phyloP scores from a whole-genome alignment of 2,329 filamentous ascomycete genomes.

The Chalaropsis ovoidea region DNA sequence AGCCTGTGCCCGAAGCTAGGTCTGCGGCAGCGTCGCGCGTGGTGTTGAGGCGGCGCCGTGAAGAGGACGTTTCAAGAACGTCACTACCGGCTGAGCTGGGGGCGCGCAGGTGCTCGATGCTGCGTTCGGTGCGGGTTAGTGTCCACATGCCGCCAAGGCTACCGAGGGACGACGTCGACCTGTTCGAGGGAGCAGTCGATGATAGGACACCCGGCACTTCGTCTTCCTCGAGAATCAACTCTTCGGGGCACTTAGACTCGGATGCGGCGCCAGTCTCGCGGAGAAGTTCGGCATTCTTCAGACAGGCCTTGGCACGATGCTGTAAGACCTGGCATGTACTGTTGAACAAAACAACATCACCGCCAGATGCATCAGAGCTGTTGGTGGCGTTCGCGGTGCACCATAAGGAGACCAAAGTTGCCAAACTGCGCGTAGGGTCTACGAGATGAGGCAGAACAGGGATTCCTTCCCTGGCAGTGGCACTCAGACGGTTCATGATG shows the following conservation, averaged over 20 bases:
- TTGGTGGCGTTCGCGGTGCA: slow-evolving; percentile 43
- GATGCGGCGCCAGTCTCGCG: slow-evolving; percentile 29
- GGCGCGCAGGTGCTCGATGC: slow-evolving; percentile 32
- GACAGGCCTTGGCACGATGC: slow-evolving; percentile 42
- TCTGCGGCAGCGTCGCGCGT: slow-evolving; percentile 11
- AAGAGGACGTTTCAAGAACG: slow-evolving; percentile 28
- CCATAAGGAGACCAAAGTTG: slow-evolving; percentile 74
- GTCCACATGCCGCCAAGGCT: slow-evolving; percentile 26
- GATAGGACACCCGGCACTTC: slow-evolving; percentile 27
- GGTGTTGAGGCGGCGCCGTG: slow-evolving; percentile 14
- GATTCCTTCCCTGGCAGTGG: slow-evolving; percentile 78
- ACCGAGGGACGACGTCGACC: slow-evolving; percentile 23
- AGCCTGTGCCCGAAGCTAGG: slow-evolving; percentile 24
- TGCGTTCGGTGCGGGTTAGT: slow-evolving; percentile 3
- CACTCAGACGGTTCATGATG: slow-evolving; percentile 72
- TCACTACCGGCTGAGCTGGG: slow-evolving; percentile 47
- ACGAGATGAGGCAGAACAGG: slow-evolving; percentile 88
- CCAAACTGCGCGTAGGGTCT: slow-evolving; percentile 76
- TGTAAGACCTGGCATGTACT: slow-evolving; percentile 43
- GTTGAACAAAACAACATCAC: slow-evolving; percentile 46
- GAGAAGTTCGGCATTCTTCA: slow-evolving; percentile 40
- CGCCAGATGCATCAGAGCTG: slow-evolving; percentile 34
- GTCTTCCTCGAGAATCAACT: slow-evolving; percentile 27
- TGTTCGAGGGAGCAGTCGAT: slow-evolving; percentile 27
- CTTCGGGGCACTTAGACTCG: not conserved